A percentile compares a stretch with the other conserved stretches of the same genome.
phyloP scores from a whole-genome alignment of 352 stramenopile species.

The Pythium pyrilobum region DNA sequence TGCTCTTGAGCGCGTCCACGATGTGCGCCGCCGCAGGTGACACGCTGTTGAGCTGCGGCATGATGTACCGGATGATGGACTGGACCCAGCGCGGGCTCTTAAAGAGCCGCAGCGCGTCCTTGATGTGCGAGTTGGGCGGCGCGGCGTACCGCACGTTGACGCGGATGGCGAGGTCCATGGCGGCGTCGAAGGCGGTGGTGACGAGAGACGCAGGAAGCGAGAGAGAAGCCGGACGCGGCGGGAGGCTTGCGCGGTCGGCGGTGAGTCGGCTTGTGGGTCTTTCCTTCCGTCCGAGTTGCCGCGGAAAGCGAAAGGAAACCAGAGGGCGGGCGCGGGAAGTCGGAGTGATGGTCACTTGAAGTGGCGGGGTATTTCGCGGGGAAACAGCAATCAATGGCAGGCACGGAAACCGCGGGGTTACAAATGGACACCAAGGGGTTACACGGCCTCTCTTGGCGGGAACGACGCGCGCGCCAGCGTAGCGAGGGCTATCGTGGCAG shows the following conservation, averaged over 20 bases:
- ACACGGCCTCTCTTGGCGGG: too few species aligned
- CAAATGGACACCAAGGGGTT: too few species aligned
- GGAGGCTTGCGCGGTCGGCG: not conserved
- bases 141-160: constrained; percentile 86
- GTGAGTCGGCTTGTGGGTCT: too few species aligned
- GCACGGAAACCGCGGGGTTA: not conserved
- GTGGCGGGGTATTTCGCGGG: not conserved
- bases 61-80: constrained; percentile 89
- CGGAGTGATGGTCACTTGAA: constrained; percentile 25
- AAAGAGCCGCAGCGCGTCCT: constrained; percentile 81
- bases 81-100: constrained; percentile 87
- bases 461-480: not conserved
- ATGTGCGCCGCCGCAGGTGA: constrained; percentile 60
- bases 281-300: too few species aligned
- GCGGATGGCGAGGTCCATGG: constrained; percentile 83
- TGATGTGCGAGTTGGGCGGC: constrained; percentile 82
- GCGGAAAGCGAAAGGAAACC: not conserved
- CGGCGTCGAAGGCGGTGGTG: not conserved
- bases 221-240: not conserved
- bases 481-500: not conserved
- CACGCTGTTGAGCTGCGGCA: constrained; percentile 82
- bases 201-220: not conserved
- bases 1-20: constrained; percentile 55
- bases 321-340: not conserved
- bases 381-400: not conserved